Conservation (phyloP, 2,329 filamentous ascomycete genomes). For the Albifimbria verrucaria region DNA sequence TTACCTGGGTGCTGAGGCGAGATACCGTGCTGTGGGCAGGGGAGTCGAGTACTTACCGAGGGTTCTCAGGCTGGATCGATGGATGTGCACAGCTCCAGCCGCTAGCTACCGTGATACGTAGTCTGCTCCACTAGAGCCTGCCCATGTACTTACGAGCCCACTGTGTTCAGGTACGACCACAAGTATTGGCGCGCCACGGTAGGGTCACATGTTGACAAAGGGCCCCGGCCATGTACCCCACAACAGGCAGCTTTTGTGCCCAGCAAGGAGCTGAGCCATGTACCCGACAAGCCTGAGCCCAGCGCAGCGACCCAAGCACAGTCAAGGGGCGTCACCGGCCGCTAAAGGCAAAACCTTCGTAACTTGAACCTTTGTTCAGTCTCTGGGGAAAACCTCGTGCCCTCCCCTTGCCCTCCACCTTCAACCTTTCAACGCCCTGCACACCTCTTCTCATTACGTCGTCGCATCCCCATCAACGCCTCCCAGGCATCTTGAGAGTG, state of each 20-base stretch:
- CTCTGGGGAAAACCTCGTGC: conserved; percentile 35
- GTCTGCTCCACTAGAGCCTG: not conserved
- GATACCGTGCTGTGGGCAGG: too few relatives aligned
- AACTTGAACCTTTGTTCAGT: conserved; percentile 31
- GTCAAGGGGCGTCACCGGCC: conserved; percentile 23
- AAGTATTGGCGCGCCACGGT: not conserved
- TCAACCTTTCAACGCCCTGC: conserved; percentile 16
- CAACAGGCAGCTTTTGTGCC: not conserved
- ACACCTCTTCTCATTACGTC: conserved; percentile 22
- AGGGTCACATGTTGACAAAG: not conserved
- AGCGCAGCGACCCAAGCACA: conserved; percentile 3
- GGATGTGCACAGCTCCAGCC: not conserved
- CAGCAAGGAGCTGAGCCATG: not conserved
- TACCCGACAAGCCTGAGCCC: not conserved
- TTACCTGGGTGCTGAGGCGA: too few relatives aligned
- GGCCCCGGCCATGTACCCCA: not conserved
- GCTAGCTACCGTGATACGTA: not conserved
- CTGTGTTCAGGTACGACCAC: not conserved
- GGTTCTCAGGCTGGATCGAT: too few relatives aligned
- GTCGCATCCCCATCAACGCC: conserved; percentile 24
- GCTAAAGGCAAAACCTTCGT: conserved; percentile 36
- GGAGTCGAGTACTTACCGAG: too few relatives aligned
- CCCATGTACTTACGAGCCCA: not conserved
- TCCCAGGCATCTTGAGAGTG: conserved; percentile 20
- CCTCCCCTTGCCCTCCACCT: conserved; percentile 25